Percentiles rank a stretch among this genome's conserved stretches.
These are phyloP conservation scores for Coniella lustricola DNA, from an alignment of 2,329 filamentous ascomycete species.

Conservation along the genomic window DNA sequence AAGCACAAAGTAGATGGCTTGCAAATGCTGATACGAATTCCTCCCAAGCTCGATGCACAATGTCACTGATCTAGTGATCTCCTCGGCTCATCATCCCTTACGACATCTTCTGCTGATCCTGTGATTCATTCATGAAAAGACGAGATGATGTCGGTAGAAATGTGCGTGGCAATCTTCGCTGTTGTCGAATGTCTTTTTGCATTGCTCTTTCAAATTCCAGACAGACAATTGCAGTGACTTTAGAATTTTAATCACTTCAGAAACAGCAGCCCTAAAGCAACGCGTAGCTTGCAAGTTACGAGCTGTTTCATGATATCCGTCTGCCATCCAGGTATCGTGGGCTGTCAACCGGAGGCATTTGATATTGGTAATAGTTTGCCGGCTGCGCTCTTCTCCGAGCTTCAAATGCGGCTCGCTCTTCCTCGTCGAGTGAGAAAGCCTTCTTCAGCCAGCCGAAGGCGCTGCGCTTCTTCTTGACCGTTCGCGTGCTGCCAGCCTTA, in stretches of 20 bases:
- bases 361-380: conserved; percentile 38
- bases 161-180: no score
- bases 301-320: conserved; percentile 27
- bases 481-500: conserved; percentile 28
- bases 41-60: no score
- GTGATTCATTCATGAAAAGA: no score
- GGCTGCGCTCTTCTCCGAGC: conserved; percentile 41
- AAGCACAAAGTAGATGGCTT: not conserved
- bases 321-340: conserved; percentile 51
- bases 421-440: conserved; percentile 58
- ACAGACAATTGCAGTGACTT: no score
- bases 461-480: conserved; percentile 59
- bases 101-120: conserved; percentile 4
- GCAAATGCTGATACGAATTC: no score
- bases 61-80: no score
- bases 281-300: no score
- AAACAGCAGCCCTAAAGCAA: no score
- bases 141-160: no score
- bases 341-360: conserved; percentile 30
- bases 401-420: conserved; percentile 54
- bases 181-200: no score
- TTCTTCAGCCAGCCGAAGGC: conserved; percentile 64
- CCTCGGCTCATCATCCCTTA: not conserved
- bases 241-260: no score
- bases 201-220: no score